Base-by-base conservation (phyloP, 192 early-diverging fungal species). In the Podila horticola region DNA sequence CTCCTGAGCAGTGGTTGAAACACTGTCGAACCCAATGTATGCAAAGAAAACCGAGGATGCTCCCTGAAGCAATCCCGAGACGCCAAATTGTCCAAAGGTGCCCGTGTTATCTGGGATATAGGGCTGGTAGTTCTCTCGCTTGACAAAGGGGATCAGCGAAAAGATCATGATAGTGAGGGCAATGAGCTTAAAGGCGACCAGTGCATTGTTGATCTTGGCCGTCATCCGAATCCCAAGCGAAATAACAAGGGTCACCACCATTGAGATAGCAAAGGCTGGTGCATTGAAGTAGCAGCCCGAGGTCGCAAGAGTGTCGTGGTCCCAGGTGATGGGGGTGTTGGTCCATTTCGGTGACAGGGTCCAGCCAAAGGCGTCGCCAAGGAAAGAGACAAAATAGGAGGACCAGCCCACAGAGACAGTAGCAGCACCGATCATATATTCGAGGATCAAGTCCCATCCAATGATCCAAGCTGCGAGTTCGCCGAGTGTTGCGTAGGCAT, bases 391-490 rank as follows among this genome's bases (percentile, higher is more conserved):
- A 71, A 97, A 84, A 73, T 97, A 97, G 0, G 82, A 86, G 20
- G 95, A 94, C 94, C 95, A 97, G 10, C 95, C 93, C 69, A 89
- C 86, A 19, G 94, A 90, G 36, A 96, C 94, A 0, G 95, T 92
- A 1, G 95, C 92, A 22, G 94, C 92, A 4, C 93, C 93, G 19
- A 96, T 92, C 77, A 95, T 84, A 75, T 95, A 97, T 84, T 97
- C 96, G 31, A 97, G 83, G 13, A 95, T 92, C 41, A 97, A 81
- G 83, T 95, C 93, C 96, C 96, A 97, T 17, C 94, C 95, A 70
- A 96, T 93, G 50, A 95, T 93, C 96, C 96, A 97, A 2, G 91
- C 95, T 24, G 95, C 69, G 26, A 96, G 72, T 85, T 97, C 96
- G 17, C 96, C 96, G 67, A 96, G 81, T 0, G 95, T 93, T 11